Conservation (phyloP, 176 grass and related monocot species). For the Saccharum officinarum region DNA sequence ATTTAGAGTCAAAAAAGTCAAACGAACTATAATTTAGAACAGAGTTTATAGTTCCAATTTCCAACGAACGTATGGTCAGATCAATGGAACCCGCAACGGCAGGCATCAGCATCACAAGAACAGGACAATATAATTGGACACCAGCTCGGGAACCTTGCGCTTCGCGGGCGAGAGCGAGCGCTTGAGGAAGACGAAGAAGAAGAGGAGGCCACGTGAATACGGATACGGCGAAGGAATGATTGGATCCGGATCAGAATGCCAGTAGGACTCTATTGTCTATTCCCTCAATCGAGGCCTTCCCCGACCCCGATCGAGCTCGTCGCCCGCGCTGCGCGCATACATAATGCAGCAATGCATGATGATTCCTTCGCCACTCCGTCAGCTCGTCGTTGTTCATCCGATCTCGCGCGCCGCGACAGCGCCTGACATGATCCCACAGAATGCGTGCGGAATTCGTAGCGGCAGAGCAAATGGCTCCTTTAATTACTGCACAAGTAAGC, state of each 20-base stretch:
- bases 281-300: background rate
- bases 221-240: background rate
- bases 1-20: too few relatives aligned
- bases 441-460: constrained; percentile 32
- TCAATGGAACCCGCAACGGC: too few relatives aligned
- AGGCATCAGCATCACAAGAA: too few relatives aligned
- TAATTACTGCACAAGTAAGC: constrained; percentile 1
- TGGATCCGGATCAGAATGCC: constrained; percentile 20
- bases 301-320: background rate
- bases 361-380: constrained; percentile 13
- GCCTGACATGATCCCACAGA: constrained; percentile 49
- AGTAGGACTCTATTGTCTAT: background rate
- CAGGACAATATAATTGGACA: too few relatives aligned
- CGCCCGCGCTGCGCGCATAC: background rate
- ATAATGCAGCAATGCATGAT: background rate
- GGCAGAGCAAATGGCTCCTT: constrained; percentile 16
- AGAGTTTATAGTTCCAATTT: too few relatives aligned
- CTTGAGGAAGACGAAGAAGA: background rate
- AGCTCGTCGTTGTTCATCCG: background rate
- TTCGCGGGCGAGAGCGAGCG: too few relatives aligned
- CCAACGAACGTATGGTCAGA: too few relatives aligned
- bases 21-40: too few relatives aligned
- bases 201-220: background rate
- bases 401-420: background rate
- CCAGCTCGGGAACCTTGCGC: too few relatives aligned